Base-by-base conservation (phyloP, 139 green algal genomes). In the Ettlia oleoabundans region DNA sequence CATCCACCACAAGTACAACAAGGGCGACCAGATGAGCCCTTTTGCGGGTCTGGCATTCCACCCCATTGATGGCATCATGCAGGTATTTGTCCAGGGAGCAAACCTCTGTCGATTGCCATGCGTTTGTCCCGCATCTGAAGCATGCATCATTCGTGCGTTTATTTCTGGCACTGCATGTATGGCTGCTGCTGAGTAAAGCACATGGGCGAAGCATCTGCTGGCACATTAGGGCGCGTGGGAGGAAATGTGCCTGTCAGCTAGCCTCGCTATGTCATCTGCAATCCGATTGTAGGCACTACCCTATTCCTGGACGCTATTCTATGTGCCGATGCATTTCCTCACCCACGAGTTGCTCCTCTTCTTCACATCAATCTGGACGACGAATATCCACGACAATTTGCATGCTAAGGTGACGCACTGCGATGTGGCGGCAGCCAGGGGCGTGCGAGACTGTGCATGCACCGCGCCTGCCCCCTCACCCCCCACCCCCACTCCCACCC, bases 1-100 rank as follows among this genome's bases (percentile, higher is more conserved):
- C 67, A 94, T 90, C 35, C 96, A 99, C 88, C 96, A 99, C 87
- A 98, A 96, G 75, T 99, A 99, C 94, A 99, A 99, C 93, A 99
- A 99, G 92, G 94, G 98, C 87, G 89, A 98, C 90, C 97, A 94
- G 30, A 88, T 99, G 65, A 97, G 91, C 28, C 96, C 96, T 33
- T 99, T 98, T 88, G 96, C 96, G n/a, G 95, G 95, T 18, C 88
- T 98, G 53, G 96, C 96, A 40, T 99, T 99, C 92, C 84, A 99
- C 81, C 94, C 96, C 1, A 42, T 97, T 7, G 94, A 97, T 85
- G 93, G 93, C 82, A 94, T 96, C 71, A 64, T 95, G 30, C 87
- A 91, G 87, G 86, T 84, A 22, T 33, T 33, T n/a, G n/a, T n/a
- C n/a, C n/a, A n/a, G n/a, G n/a, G n/a, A n/a, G n/a, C n/a, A n/a